Conservation (phyloP, 768 basidiomycete species). For the Lentinus brumalis region DNA sequence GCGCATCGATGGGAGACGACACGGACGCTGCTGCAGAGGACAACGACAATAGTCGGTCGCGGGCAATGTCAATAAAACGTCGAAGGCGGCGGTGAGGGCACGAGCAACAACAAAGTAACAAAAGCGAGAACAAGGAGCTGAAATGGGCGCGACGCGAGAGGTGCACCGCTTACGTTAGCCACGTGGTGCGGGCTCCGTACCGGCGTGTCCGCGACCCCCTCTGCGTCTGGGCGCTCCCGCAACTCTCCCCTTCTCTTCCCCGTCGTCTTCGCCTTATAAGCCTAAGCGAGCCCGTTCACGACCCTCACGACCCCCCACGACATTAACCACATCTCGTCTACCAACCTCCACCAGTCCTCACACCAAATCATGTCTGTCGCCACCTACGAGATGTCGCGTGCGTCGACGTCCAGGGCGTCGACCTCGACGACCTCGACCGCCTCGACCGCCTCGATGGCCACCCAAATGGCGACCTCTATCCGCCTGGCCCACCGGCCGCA, state of each 20-base stretch:
- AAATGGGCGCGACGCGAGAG: too few species aligned
- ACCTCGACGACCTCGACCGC: conserved; percentile 11
- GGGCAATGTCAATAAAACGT: too few species aligned
- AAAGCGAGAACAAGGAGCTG: too few species aligned
- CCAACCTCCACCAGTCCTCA: neutral
- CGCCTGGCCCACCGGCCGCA: conserved; percentile 38
- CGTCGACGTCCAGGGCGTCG: neutral
- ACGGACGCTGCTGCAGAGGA: too few species aligned
- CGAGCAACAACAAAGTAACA: too few species aligned
- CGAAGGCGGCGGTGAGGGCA: too few species aligned
- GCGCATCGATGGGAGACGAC: too few species aligned
- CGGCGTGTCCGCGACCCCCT: conserved; percentile 8
- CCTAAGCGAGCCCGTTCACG: conserved; percentile 9
- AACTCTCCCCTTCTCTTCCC: neutral
- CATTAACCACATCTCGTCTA: neutral
- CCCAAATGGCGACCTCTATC: conserved; percentile 46
- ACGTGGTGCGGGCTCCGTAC: conserved; percentile 15
- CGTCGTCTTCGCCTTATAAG: neutral
- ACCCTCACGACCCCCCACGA: conserved; percentile 2
- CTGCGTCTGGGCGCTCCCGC: conserved; percentile 2
- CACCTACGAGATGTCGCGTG: conserved; percentile 19
- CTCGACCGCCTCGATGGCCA: conserved; percentile 21
- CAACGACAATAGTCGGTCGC: too few species aligned
- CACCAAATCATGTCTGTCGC: conserved; percentile 18
- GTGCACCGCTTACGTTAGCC: neutral